phyloP scores from a whole-genome alignment of 192 early-diverging fungal species.

The Geranomyces michiganensis region DNA sequence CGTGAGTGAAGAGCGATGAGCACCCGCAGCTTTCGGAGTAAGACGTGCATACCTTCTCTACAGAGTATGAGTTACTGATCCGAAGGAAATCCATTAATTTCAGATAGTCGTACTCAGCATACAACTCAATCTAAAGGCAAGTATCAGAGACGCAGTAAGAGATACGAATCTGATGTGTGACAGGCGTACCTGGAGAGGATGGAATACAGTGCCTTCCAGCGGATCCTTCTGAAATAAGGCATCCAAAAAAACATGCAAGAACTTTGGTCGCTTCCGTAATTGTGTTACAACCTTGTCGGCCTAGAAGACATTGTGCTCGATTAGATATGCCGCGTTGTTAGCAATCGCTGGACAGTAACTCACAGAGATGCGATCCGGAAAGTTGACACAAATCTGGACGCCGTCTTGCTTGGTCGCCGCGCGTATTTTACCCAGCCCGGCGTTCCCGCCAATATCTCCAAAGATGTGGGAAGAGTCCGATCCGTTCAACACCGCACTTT shows the following conservation, averaged over 20 bases:
- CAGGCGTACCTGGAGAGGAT: conserved; percentile 42
- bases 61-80: conserved; percentile 72
- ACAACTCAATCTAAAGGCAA: conserved; percentile 69
- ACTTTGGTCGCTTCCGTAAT: conserved; percentile 59
- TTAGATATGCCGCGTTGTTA: neutral
- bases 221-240: conserved; percentile 75
- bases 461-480: neutral
- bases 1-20: conserved; percentile 11
- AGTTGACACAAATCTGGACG: conserved; percentile 79
- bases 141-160: too few relatives aligned
- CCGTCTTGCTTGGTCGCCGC: conserved; percentile 48
- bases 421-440: conserved; percentile 27
- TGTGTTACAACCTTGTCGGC: conserved; percentile 60
- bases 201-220: conserved; percentile 38
- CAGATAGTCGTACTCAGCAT: conserved; percentile 81
- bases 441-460: conserved; percentile 16
- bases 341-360: neutral
- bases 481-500: neutral
- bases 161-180: conserved; percentile 8
- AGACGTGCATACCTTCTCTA: conserved; percentile 59
- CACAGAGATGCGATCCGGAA: conserved; percentile 84
- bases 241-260: conserved; percentile 89
- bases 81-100: conserved; percentile 85
- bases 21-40: neutral
- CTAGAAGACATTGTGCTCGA: conserved; percentile 4